phyloP scores from a whole-genome alignment of 2,329 filamentous ascomycete species.

The Beauveria rudraprayagi region DNA sequence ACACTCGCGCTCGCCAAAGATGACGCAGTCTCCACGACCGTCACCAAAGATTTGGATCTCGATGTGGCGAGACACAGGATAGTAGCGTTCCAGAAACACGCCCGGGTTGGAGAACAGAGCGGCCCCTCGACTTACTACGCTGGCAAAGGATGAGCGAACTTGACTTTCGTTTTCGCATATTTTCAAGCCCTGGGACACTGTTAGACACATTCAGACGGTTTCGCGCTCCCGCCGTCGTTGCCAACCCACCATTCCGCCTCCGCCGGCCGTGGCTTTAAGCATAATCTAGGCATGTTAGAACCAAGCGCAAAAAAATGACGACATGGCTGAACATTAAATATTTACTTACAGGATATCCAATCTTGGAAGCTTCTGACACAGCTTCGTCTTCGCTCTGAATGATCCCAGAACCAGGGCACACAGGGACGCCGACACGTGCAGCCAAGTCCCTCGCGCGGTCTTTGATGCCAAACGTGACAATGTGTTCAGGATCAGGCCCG shows the following conservation, averaged over 20 bases:
- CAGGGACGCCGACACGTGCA: slow-evolving; percentile 33
- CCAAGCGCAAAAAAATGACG: not conserved
- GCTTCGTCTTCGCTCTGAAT: not conserved
- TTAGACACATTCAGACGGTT: not conserved
- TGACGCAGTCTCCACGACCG: slow-evolving; percentile 26
- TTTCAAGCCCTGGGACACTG: slow-evolving; percentile 9
- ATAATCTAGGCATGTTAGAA: slow-evolving; percentile 22
- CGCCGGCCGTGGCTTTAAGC: slow-evolving; percentile 34
- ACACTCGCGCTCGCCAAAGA: slow-evolving; percentile 36
- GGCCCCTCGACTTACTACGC: slow-evolving; percentile 2
- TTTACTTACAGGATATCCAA: not conserved
- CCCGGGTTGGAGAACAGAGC: slow-evolving; percentile 19
- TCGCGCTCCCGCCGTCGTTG: not conserved
- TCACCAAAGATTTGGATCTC: slow-evolving; percentile 39
- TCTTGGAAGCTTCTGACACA: not conserved
- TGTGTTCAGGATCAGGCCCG: slow-evolving; percentile 45
- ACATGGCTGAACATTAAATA: too few species aligned
- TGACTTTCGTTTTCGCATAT: not conserved
- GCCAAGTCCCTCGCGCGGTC: slow-evolving; percentile 48
- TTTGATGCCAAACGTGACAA: slow-evolving; percentile 51
- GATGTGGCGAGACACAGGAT: slow-evolving; percentile 31
- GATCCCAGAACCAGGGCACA: slow-evolving; percentile 27
- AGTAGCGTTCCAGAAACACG: slow-evolving; percentile 30
- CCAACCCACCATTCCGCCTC: slow-evolving; percentile 31
- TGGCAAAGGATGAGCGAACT: not conserved